These are phyloP conservation scores for Ganoderma lingzhi DNA, from an alignment of 1,284 basidiomycete genomes.

Conservation along the genomic window DNA sequence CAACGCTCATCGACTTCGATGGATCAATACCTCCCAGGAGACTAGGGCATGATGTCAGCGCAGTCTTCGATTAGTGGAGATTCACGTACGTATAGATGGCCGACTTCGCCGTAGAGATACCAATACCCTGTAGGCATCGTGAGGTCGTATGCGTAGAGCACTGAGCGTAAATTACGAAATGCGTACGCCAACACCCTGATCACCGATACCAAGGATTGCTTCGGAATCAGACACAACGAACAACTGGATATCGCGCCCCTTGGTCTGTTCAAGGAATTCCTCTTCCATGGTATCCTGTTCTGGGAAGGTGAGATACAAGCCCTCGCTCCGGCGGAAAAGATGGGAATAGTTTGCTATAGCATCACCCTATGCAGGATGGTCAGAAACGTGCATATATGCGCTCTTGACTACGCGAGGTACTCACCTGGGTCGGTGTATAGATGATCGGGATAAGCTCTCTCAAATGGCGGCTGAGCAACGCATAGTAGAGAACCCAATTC, in stretches of 20 bases:
- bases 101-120: constrained; percentile 87
- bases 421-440: constrained; percentile 75
- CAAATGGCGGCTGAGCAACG: constrained; percentile 70
- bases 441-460: constrained; percentile 82
- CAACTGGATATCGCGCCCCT: constrained; percentile 69
- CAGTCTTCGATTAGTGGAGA: not conserved
- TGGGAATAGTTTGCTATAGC: constrained; percentile 86
- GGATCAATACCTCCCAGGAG: constrained; percentile 88
- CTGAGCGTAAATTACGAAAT: constrained; percentile 1
- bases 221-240: constrained; percentile 87
- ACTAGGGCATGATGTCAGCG: constrained; percentile 42
- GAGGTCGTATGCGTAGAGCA: not conserved
- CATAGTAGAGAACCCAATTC: constrained; percentile 82
- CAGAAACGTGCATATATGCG: not conserved
- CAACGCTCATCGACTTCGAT: constrained; percentile 67
- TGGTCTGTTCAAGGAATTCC: constrained; percentile 72
- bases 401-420: constrained; percentile 16
- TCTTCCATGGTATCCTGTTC: constrained; percentile 79
- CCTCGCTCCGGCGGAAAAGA: constrained; percentile 79
- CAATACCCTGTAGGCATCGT: constrained; percentile 49
- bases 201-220: constrained; percentile 85
- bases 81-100: constrained; percentile 78
- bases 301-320: constrained; percentile 72
- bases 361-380: constrained; percentile 57
- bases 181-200: constrained; percentile 75